Evolutionary conservation across 805 yeast genomes (phyloP).

Genomic region (Pichia deserticola): DNA sequence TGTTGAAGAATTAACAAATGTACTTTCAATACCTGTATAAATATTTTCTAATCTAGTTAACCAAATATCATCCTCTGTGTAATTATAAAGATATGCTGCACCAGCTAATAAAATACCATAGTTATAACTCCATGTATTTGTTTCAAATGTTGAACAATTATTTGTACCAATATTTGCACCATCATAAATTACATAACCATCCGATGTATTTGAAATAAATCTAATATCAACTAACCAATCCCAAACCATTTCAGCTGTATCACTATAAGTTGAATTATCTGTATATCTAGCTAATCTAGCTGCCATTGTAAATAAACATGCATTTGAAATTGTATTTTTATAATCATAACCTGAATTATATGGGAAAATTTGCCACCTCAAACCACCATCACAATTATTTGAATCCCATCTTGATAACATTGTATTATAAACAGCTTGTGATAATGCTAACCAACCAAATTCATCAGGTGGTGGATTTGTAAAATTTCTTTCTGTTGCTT

Average conservation of each 20-base stretch:
- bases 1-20: conserved; percentile 38
- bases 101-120: conserved; percentile 65
- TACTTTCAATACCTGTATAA: conserved; percentile 30
- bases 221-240: conserved; percentile 44
- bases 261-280: conserved; percentile 60
- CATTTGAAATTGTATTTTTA: conserved; percentile 84
- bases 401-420: conserved; percentile 78
- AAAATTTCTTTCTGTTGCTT: conserved; percentile 78
- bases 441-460: conserved; percentile 56
- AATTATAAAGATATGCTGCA: conserved; percentile 59
- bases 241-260: conserved; percentile 66
- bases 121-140: conserved; percentile 59
- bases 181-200: conserved; percentile 38
- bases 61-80: conserved; percentile 45
- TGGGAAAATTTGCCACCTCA: conserved; percentile 87
- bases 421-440: conserved; percentile 83
- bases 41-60: conserved; percentile 30
- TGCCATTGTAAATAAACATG: conserved; percentile 70
- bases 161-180: conserved; percentile 44
- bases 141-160: conserved; percentile 44
- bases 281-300: conserved; percentile 82
- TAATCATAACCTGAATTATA: conserved; percentile 87
- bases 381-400: conserved; percentile 60
- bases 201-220: conserved; percentile 22
- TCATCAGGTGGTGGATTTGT: conserved; percentile 51